Evolutionary conservation across 257 asterid genomes (phyloP), one percentile per base, ranked within the genome.

Genomic region (Solanum sitiens): DNA sequence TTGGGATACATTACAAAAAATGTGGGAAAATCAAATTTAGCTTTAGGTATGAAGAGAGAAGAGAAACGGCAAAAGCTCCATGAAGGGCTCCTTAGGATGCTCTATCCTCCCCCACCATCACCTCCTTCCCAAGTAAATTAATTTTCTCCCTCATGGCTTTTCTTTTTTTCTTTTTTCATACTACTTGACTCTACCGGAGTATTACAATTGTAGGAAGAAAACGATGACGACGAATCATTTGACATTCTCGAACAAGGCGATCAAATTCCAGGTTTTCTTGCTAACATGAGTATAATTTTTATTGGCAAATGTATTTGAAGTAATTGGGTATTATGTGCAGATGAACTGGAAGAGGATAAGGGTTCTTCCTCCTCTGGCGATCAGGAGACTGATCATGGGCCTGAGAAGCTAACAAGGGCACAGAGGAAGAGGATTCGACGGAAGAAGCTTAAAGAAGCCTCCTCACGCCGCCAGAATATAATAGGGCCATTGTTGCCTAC

Each of bases 351-450:
- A 72, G 88, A 87, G 14, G 91, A 86, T 83, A 84, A 75, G 44
- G 59, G 89, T 68, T 88, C 90, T 23, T 85, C 88, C 33, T 87
- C 90, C 11, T 91, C 94, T 10, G 79, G 86, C 76, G 84, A 88
- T 30, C 89, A 77, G 20, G 88, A 87, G n/a, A 76, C 72, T 23
- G 87, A 63, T 13, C 85, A 65, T 20, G 89, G 86, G 63, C 11
- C 79, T 53, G 90, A 85, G 87, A 95, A 93, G 91, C 83, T 91
- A 87, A 94, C 94, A 45, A 92, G 98, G 91, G 96, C 98, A 18
- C 95, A 94, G 87, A 93, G 98, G 89, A 95, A 94, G 93, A 91
- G 96, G 92, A 91, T 94, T 70, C 94, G 97, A 20, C 91, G 91
- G 89, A 93, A 89, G 92, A 94, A 94, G 91, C 93, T 95, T 9